Evolutionary conservation across 1,284 basidiomycete species (phyloP), one percentile per base, ranked within the genome.

Genomic region (Naganishia albida): DNA sequence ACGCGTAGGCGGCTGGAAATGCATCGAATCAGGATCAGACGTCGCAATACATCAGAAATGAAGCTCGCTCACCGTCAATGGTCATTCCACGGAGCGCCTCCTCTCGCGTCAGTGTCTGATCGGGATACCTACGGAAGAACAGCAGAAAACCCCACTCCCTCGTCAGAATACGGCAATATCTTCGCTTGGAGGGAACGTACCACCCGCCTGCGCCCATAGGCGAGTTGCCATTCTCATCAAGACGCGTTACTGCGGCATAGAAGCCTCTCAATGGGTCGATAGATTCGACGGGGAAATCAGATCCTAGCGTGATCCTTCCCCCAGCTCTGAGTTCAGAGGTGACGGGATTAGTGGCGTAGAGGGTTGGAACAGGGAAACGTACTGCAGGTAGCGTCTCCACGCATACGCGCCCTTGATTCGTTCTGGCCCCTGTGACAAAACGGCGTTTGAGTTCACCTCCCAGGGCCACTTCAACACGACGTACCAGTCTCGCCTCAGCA

Each of bases 231-330:
- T 85, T 78, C 0, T 82, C 80, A 30, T 85, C 84, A 1, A 91
- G 81, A 15, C 93, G 84, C 0, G 90, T 83, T 2, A 93, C 85
- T 0, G 92, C 90, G 2, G 93, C 90, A 73, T 93, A 93, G 78
- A 95, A 93, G 1, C 91, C 91, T 65, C 76, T 75, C 34, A 80
- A 67, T 1, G 78, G 79, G 57, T 78, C 75, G 43, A 78, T 73
- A 1, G 74, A 76, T 77, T 94, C 92, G 1, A 97, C 87, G 0
- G 93, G 93, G 77, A 95, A 95, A 77, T 96, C 93, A 2, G 90
- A 91, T 12, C 93, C 93, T 0, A 95, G 82, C 0, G 90, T 87
- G 2, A 93, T 83, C 13, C 87, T 73, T 0, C 80, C 81, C 2
- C 80, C 81, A 1, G 82, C 78, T 18, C 82, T 81, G 13, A 64